A percentile compares a stretch with the other conserved stretches of the same genome.
phyloP scores from a whole-genome alignment of 73 alveolate species.

The Tetrahymena borealis region DNA sequence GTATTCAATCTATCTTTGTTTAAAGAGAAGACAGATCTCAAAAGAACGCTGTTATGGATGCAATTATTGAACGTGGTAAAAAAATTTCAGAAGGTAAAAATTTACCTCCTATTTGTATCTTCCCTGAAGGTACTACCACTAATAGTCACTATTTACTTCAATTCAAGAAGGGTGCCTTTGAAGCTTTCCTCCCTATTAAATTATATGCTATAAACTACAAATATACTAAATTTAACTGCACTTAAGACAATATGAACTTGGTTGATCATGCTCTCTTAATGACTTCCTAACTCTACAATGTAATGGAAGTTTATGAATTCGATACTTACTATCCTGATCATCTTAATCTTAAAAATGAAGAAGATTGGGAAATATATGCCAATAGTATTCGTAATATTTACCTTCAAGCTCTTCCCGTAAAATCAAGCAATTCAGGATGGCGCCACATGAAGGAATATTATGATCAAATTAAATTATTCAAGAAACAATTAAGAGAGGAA shows the following conservation, averaged over 20 bases:
- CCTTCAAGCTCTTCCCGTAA: not conserved
- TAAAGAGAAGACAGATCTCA: constrained; percentile 58
- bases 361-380: constrained; percentile 30
- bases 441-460: constrained; percentile 16
- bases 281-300: not conserved
- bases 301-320: constrained; percentile 19
- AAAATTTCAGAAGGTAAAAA: constrained; percentile 48
- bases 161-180: constrained; percentile 91
- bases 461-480: not conserved
- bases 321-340: constrained; percentile 18
- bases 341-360: not conserved
- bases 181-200: constrained; percentile 61
- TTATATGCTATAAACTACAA: constrained; percentile 61
- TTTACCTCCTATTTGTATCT: constrained; percentile 63
- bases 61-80: constrained; percentile 54
- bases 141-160: constrained; percentile 62
- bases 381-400: not conserved
- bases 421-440: constrained; percentile 6
- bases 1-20: constrained; percentile 66
- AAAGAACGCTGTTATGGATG: constrained; percentile 37
- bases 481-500: not conserved
- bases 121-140: constrained; percentile 96
- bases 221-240: constrained; percentile 22
- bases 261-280: not conserved
- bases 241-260: not conserved